Conservation (phyloP, 805 yeast genomes). For the Kodamaea leandrae region DNA sequence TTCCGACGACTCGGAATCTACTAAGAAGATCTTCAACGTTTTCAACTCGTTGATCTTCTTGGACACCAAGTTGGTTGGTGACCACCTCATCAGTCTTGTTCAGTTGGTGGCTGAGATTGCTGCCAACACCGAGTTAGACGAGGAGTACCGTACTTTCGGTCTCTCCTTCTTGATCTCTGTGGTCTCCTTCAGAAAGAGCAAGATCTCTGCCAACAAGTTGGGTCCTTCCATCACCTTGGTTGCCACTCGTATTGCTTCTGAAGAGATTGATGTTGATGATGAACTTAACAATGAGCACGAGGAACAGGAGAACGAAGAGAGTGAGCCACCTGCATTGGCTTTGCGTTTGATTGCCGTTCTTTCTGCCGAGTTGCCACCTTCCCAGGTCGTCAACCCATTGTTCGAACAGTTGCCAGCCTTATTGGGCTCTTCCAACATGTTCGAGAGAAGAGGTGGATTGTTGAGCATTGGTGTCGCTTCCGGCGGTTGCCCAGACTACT, state of each 20-base stretch:
- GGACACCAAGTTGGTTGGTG: slow-evolving; percentile 78
- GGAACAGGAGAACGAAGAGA: slow-evolving; percentile 92
- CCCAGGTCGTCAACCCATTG: slow-evolving; percentile 82
- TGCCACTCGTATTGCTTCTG: slow-evolving; percentile 75
- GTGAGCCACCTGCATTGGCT: slow-evolving; percentile 72
- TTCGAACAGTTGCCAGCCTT: slow-evolving; percentile 59
- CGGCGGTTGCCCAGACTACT: slow-evolving; percentile 92
- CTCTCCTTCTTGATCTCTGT: slow-evolving; percentile 80
- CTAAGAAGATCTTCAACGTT: slow-evolving; percentile 76
- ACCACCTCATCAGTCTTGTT: slow-evolving; percentile 64
- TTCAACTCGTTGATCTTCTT: slow-evolving; percentile 75
- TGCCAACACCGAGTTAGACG: slow-evolving; percentile 60
- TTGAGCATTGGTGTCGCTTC: slow-evolving; percentile 79
- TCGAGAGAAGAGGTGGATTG: slow-evolving; percentile 84
- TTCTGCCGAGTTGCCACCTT: slow-evolving; percentile 84
- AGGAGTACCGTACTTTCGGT: slow-evolving; percentile 79
- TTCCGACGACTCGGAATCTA: slow-evolving; percentile 67
- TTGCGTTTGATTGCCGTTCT: slow-evolving; percentile 75
- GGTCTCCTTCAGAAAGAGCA: slow-evolving; percentile 75
- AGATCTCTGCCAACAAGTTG: slow-evolving; percentile 72
- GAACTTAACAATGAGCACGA: slow-evolving; percentile 79
- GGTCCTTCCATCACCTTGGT: slow-evolving; percentile 77
- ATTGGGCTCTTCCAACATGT: slow-evolving; percentile 57
- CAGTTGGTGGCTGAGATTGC: slow-evolving; percentile 76
- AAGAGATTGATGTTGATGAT: slow-evolving; percentile 69